Evolutionary conservation across 306 rosid genomes (phyloP), one percentile per base, ranked within the genome.

Genomic region (Clitoria ternatea): DNA sequence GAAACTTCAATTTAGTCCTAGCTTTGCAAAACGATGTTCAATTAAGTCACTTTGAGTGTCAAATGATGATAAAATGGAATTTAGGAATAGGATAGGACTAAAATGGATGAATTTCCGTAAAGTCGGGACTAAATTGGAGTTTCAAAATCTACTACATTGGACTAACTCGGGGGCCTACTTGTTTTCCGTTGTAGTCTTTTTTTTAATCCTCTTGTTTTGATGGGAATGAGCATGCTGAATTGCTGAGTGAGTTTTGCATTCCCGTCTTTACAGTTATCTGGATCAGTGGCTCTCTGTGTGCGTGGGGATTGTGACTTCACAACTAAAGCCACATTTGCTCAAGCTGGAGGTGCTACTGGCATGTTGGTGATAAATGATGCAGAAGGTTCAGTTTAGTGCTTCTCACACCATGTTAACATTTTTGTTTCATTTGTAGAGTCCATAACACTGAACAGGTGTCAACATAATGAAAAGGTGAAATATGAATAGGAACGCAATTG

Each of bases 251-350:
- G 52, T 47, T 36, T 11, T 7, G 19, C 66, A 18, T 60, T 69
- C 60, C 43, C 20, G 10, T 47, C 64, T 42, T 39, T 80, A 78
- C 79, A 95, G 97, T 62, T 91, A 71, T 79, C 87, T 74, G 90
- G 92, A 11, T 79, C 92, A 22, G 56, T 85, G 80, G 92, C 87
- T 83, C 76, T 95, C 69, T 75, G 91, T 20, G 53, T 26, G 6
- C 97, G 99, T 26, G 97, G 99, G 70, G 89, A 63, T 15, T 95
- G 99, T 73, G 99, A 95, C 76, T 95, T 89, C 76, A 66, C 86
- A 4, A 29, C 18, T 17, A 95, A 95, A 84, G 99, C 96, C 23
- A 77, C 72, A 64, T 61, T 83, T 76, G 96, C 92, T 13, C 85
- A 91, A 70, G 77, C 84, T 0, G 85, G 84, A 61, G 96, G 96